A percentile compares a stretch with the other conserved stretches of the same genome.
phyloP scores from a whole-genome alignment of 306 rosid genomes.

The Lathyrus oleraceus region DNA sequence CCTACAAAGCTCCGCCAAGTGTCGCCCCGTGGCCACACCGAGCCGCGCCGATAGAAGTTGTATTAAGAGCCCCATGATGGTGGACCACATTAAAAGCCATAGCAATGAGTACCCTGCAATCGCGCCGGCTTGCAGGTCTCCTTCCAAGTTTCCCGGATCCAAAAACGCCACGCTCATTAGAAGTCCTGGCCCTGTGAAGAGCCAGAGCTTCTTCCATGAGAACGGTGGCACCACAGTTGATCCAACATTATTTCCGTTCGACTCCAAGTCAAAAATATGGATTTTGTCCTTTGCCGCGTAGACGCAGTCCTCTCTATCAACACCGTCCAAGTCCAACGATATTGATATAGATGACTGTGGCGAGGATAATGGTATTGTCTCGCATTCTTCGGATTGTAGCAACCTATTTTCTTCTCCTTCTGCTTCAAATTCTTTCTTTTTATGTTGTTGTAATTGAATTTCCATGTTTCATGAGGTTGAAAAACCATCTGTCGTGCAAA shows the following conservation, averaged over 20 bases:
- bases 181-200: constrained; percentile 75
- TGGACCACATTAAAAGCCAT: constrained; percentile 74
- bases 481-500: background rate
- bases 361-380: constrained; percentile 39
- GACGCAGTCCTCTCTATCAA: background rate
- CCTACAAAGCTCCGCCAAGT: constrained; percentile 72
- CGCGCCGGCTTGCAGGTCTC: constrained; percentile 67
- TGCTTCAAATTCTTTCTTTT: background rate
- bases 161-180: constrained; percentile 76
- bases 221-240: constrained; percentile 46
- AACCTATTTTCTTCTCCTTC: constrained; percentile 26
- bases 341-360: background rate
- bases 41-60: constrained; percentile 71
- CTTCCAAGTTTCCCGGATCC: constrained; percentile 78
- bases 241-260: background rate
- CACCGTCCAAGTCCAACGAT: background rate
- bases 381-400: constrained; percentile 35
- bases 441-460: constrained; percentile 19
- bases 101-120: constrained; percentile 71
- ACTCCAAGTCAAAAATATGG: constrained; percentile 46
- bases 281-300: constrained; percentile 47
- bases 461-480: constrained; percentile 35
- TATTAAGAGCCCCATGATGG: constrained; percentile 60
- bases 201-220: constrained; percentile 74
- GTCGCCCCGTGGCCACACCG: constrained; percentile 71